Conservation (phyloP, 768 basidiomycete genomes). For the Phlebiopsis gigantea region DNA sequence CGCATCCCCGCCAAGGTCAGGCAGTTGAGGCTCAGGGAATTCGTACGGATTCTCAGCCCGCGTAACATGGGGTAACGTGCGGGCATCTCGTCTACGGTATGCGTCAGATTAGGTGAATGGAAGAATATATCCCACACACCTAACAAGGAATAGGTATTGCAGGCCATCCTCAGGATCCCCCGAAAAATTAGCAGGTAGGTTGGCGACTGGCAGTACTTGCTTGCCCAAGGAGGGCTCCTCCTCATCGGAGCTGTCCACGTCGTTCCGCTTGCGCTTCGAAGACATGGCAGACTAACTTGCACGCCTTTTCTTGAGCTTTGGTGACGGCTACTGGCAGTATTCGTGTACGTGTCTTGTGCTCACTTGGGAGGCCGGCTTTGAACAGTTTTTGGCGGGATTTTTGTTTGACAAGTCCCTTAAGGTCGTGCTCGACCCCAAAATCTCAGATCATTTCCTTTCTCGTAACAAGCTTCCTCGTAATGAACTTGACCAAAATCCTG, state of each 20-base stretch:
- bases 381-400: background rate
- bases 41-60: conserved; percentile 70
- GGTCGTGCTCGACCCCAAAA: background rate
- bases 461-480: background rate
- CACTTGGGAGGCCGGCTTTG: background rate
- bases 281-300: background rate
- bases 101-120: no score
- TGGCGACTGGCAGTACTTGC: conserved; percentile 78
- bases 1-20: conserved; percentile 13
- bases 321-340: background rate
- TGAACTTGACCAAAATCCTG: background rate
- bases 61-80: conserved; percentile 55
- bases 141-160: conserved; percentile 78
- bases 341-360: background rate
- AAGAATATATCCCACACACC: conserved; percentile 40
- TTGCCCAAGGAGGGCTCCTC: conserved; percentile 59
- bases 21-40: conserved; percentile 18
- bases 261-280: conserved; percentile 52
- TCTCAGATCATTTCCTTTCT: background rate
- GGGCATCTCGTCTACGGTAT: conserved; percentile 60
- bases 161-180: conserved; percentile 64
- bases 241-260: conserved; percentile 47
- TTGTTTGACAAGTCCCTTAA: background rate
- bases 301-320: background rate
- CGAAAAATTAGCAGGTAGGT: conserved; percentile 64